Evolutionary conservation across 2,329 filamentous ascomycete genomes (phyloP).

Genomic region (Magnaporthiopsis poae): DNA sequence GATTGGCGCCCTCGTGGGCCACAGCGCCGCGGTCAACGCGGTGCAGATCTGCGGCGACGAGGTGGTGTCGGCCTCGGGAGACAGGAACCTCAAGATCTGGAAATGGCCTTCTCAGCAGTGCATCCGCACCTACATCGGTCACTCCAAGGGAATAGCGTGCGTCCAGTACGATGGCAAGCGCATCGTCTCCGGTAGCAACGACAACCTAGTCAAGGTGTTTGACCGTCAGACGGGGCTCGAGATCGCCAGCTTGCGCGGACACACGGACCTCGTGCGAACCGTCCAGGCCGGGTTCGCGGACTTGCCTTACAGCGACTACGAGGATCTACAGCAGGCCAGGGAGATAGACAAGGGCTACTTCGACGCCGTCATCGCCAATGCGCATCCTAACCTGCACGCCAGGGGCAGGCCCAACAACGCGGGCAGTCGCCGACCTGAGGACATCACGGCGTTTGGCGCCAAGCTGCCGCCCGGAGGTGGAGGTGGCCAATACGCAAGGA

Average conservation of each 20-base stretch:
- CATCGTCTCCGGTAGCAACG: constrained; percentile 91
- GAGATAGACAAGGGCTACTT: constrained; percentile 66
- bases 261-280: constrained; percentile 78
- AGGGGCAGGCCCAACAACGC: constrained; percentile 45
- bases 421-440: constrained; percentile 63
- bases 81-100: constrained; percentile 91
- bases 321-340: constrained; percentile 63
- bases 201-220: constrained; percentile 92
- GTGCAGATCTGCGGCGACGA: constrained; percentile 80
- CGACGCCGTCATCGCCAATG: constrained; percentile 43
- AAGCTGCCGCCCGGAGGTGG: constrained; percentile 85
- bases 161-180: constrained; percentile 90
- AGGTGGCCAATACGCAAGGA: constrained; percentile 80
- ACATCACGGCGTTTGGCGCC: constrained; percentile 71
- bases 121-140: constrained; percentile 69
- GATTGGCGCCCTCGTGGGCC: constrained; percentile 71
- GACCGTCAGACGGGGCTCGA: constrained; percentile 78
- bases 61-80: constrained; percentile 89
- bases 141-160: constrained; percentile 91
- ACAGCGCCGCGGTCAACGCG: constrained; percentile 87
- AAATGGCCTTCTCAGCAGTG: constrained; percentile 72
- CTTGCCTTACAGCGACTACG: constrained; percentile 65
- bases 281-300: constrained; percentile 93
- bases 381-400: constrained; percentile 26
- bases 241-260: constrained; percentile 75